Conservation (phyloP, 2,329 filamentous ascomycete genomes). For the Botrytis tulipae region DNA sequence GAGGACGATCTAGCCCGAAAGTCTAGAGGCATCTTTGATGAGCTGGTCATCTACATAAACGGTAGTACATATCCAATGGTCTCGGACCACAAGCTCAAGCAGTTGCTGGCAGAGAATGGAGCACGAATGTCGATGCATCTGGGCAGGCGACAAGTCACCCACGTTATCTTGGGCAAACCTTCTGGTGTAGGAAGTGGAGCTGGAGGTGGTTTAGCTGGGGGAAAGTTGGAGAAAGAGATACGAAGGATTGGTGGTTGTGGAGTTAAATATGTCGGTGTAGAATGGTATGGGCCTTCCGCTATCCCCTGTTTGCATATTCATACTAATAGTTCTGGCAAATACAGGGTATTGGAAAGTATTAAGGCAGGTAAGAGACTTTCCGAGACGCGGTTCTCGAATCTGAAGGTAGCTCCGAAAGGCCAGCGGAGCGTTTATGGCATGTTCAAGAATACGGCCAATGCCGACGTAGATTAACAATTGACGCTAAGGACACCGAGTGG, state of each 20-base stretch:
- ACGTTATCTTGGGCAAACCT: slow-evolving; percentile 74
- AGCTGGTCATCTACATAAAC: slow-evolving; percentile 79
- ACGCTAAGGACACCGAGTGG: slow-evolving; percentile 11
- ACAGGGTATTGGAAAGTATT: slow-evolving; percentile 79
- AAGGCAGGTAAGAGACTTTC: slow-evolving; percentile 70
- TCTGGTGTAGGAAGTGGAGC: slow-evolving; percentile 50
- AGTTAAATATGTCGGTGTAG: slow-evolving; percentile 75
- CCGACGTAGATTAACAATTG: slow-evolving; percentile 20
- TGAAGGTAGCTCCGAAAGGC: slow-evolving; percentile 59
- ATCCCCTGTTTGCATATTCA: slow-evolving; percentile 17
- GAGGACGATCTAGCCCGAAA: slow-evolving; percentile 31
- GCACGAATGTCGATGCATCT: slow-evolving; percentile 69
- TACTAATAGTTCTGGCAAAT: slow-evolving; percentile 19
- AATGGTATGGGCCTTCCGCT: slow-evolving; percentile 59
- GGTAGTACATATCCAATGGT: slow-evolving; percentile 78
- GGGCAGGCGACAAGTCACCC: slow-evolving; percentile 72
- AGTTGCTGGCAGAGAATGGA: slow-evolving; percentile 71
- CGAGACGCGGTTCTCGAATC: slow-evolving; percentile 67
- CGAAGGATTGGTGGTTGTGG: slow-evolving; percentile 62
- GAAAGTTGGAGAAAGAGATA: slow-evolving; percentile 82
- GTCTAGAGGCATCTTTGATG: slow-evolving; percentile 57
- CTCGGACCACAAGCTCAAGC: slow-evolving; percentile 84
- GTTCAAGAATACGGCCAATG: slow-evolving; percentile 39
- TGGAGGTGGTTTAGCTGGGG: slow-evolving; percentile 72
- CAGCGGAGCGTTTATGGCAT: slow-evolving; percentile 64